Base-by-base conservation (phyloP, 1,284 basidiomycete genomes). In the Mrakiaceae sp. region DNA sequence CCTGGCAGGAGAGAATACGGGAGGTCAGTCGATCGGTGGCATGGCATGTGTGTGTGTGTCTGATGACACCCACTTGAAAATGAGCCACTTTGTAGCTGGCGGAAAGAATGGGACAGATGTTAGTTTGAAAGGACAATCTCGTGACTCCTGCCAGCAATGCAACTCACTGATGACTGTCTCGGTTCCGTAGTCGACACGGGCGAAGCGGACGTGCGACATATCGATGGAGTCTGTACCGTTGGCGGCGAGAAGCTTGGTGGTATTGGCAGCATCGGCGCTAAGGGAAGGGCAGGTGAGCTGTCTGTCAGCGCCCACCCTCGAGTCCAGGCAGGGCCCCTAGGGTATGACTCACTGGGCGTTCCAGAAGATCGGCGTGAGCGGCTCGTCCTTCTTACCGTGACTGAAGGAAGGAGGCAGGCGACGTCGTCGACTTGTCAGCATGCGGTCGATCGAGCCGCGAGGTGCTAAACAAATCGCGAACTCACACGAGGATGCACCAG, bases 121-220 rank as follows among this genome's bases (percentile, higher is more conserved):
- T 27, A 27, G 27, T 27, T 27, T 27, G 27, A 27, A 27, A 27
- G 27, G 27, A 27, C 27, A 1, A 27, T 27, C 27, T 27, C 27
- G 27, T 27, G 27, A 27, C 27, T 27, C 27, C 27, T 27, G 27
- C 27, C 27, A 1, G 27, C 27, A 27, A 27, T 27, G 27, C 27
- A 27, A 27, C 27, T 27, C 27, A 27, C 27, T 71, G 9, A 71
- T 59, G 46, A 69, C 68, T 49, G 69, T 71, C 65, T 74, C 71
- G 47, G 68, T 68, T 14, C 72, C 60, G 64, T 72, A 76, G 60
- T 74, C 72, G 43, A 76, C 47, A 27, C 75, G 66, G 3, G 69
- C 74, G 63, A 70, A 76, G 60, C 67, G 69, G 64, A 70, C 64
- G 40, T 68, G 62, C 52, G 55, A 27, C 44, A 69, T 50, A 48